Evolutionary conservation across 2,329 filamentous ascomycete genomes (phyloP).

Genomic region (Apiospora malaysiana): DNA sequence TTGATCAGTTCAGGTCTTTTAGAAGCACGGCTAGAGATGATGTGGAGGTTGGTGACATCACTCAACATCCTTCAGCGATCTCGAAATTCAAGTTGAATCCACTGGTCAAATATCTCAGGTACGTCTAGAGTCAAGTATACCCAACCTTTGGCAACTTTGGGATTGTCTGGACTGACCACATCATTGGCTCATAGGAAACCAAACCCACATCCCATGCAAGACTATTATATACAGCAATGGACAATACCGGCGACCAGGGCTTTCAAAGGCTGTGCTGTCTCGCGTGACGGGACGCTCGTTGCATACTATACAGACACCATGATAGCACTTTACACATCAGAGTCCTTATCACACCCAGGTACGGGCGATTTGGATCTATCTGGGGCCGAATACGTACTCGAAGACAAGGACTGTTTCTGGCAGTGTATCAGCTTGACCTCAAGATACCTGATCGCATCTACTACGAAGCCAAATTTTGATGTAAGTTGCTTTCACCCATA

Average conservation of each 20-base stretch:
- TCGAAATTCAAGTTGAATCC: neutral
- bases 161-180: neutral
- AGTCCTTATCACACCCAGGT: neutral
- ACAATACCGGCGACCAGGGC: neutral
- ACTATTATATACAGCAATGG: constrained; percentile 4
- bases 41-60: neutral
- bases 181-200: neutral
- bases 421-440: constrained; percentile 11
- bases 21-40: neutral
- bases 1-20: neutral
- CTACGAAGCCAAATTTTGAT: constrained; percentile 15
- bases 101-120: neutral
- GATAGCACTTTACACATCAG: constrained; percentile 1
- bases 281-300: constrained; percentile 1
- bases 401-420: constrained; percentile 5
- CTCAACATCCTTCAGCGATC: neutral
- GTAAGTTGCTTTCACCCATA: neutral
- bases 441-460: constrained; percentile 2
- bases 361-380: neutral
- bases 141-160: too few species aligned
- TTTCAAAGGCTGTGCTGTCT: constrained; percentile 4
- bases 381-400: neutral
- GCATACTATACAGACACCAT: constrained; percentile 15
- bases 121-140: neutral
- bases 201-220: neutral